These are phyloP conservation scores for Lantana camara DNA, from an alignment of 257 asterid genomes.

Conservation along the genomic window DNA sequence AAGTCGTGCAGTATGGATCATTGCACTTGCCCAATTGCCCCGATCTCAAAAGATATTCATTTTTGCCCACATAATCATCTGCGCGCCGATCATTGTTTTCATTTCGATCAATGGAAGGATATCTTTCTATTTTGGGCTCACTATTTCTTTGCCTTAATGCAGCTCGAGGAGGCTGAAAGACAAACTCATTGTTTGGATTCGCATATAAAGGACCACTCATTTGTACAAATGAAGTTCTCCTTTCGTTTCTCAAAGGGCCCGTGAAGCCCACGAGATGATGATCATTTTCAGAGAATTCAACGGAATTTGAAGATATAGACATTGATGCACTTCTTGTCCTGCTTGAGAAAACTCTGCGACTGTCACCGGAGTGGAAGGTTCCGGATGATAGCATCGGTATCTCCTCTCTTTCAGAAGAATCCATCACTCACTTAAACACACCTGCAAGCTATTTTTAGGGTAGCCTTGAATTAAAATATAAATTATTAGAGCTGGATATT, in stretches of 20 bases:
- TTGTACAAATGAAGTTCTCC: constrained; percentile 46
- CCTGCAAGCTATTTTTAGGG: constrained; percentile 16
- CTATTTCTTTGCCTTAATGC: constrained; percentile 33
- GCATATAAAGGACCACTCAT: constrained; percentile 66
- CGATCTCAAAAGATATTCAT: constrained; percentile 79
- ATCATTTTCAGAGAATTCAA: constrained; percentile 46
- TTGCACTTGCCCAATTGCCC: constrained; percentile 95
- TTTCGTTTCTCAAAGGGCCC: constrained; percentile 67
- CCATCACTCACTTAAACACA: constrained; percentile 53
- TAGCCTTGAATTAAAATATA: background rate
- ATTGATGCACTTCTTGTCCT: constrained; percentile 79
- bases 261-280: constrained; percentile 57
- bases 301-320: constrained; percentile 51
- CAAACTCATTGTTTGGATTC: constrained; percentile 42
- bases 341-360: constrained; percentile 36
- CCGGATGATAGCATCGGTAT: constrained; percentile 64
- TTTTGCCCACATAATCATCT: constrained; percentile 46
- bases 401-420: constrained; percentile 65
- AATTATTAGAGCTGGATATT: too few relatives aligned
- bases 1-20: constrained; percentile 93
- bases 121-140: constrained; percentile 47
- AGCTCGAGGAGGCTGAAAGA: constrained; percentile 51
- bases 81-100: constrained; percentile 45
- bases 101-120: constrained; percentile 45
- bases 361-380: constrained; percentile 47